These are phyloP conservation scores for Candida pseudoviswanathii DNA, from an alignment of 1,139 yeast genomes.

Conservation along the genomic window DNA sequence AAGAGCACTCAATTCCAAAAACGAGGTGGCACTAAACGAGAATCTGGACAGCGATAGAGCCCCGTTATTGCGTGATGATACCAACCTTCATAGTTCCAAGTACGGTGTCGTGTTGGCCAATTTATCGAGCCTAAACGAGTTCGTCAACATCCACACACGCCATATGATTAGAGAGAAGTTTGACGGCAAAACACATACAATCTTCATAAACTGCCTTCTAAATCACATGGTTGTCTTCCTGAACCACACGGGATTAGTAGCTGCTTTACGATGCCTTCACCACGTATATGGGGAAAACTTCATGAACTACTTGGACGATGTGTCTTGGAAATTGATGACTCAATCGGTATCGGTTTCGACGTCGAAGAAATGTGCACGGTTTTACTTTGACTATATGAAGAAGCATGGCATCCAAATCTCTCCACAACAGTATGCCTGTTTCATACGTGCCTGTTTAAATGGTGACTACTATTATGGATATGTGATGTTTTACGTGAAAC, in stretches of 20 bases:
- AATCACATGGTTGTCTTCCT: constrained; percentile 39
- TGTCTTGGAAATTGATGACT: constrained; percentile 35
- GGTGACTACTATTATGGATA: constrained; percentile 23
- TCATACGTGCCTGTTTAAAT: constrained; percentile 31
- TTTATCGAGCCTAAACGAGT: constrained; percentile 23
- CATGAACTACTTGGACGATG: constrained; percentile 23
- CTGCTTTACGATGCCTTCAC: constrained; percentile 25
- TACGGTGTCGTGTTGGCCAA: constrained; percentile 40
- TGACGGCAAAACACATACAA: constrained; percentile 23
- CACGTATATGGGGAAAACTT: constrained; percentile 19
- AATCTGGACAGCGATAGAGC: constrained; percentile 20
- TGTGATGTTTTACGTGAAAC: constrained; percentile 18
- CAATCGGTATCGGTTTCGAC: constrained; percentile 33
- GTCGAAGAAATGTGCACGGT: constrained; percentile 29
- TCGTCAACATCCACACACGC: constrained; percentile 27
- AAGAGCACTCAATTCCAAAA: neutral
- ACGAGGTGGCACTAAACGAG: neutral
- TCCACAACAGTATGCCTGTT: constrained; percentile 20
- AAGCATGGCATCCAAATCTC: constrained; percentile 14
- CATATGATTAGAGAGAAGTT: constrained; percentile 22
- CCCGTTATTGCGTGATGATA: constrained; percentile 12
- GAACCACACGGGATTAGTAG: constrained; percentile 36
- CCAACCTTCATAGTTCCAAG: constrained; percentile 23
- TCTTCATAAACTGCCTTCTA: constrained; percentile 41
- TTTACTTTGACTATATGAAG: constrained; percentile 26